Evolutionary conservation across 2,329 filamentous ascomycete genomes (phyloP).

Genomic region (Zopfia rhizophila): DNA sequence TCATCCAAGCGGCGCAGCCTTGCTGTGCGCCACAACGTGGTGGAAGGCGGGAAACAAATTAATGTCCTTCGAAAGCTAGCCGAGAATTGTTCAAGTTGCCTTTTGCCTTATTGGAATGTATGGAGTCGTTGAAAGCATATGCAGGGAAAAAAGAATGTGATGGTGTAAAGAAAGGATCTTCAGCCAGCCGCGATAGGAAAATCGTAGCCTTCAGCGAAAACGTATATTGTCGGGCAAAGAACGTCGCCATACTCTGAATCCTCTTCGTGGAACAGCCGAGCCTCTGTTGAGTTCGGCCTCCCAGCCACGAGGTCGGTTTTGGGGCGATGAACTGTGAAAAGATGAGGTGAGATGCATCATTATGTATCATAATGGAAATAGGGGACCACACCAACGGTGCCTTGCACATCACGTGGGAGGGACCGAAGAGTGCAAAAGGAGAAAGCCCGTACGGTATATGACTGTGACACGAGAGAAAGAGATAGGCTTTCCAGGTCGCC

Average conservation of each 20-base stretch:
- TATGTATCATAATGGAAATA: too few relatives aligned
- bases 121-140: not conserved
- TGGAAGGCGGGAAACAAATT: not conserved
- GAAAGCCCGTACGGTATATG: too few relatives aligned
- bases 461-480: too few relatives aligned
- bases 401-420: too few relatives aligned
- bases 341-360: slow-evolving; percentile 1
- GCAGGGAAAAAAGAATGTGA: too few relatives aligned
- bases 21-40: slow-evolving; percentile 1
- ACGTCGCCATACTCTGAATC: too few relatives aligned
- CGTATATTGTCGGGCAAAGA: too few relatives aligned
- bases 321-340: not conserved
- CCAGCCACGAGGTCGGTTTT: not conserved
- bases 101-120: not conserved
- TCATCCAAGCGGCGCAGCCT: slow-evolving; percentile 5
- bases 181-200: not conserved
- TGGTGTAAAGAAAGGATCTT: not conserved
- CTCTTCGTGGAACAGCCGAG: not conserved
- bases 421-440: too few relatives aligned
- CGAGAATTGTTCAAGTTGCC: not conserved
- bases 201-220: too few relatives aligned
- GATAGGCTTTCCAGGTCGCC: too few relatives aligned
- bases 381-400: too few relatives aligned
- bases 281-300: not conserved
- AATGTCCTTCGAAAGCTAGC: not conserved